Base-by-base conservation (phyloP, 1,139 yeast genomes). In the Blastobotrys capitulatus region DNA sequence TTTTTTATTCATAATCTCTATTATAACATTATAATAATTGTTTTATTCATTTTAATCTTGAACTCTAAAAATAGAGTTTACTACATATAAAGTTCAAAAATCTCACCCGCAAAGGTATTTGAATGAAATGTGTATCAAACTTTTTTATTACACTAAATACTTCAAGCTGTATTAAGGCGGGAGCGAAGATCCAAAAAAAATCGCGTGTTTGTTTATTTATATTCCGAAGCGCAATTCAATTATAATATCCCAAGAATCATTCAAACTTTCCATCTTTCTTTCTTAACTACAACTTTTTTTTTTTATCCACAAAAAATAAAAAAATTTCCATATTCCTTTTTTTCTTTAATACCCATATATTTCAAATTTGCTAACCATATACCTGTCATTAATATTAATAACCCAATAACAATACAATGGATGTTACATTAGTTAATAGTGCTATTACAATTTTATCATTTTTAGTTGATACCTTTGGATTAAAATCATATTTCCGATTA, bases 401-500 rank as follows among this genome's bases (percentile, higher is more conserved):
- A 6, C n/a, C n/a, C n/a, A n/a, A n/a, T n/a, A n/a, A n/a, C n/a
- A n/a, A n/a, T 6, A 44, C n/a, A 19, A 46, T 46, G 48, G 48
- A 46, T 16, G 48, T 46, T 8, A 34, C 44, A 2, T n/a, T 46
- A 18, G 39, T 25, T 18, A 46, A 39, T 25, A 12, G 19, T 34
- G 44, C 41, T 7, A 25, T 46, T 10, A 46, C 48, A 7, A 16
- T 39, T 6, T 29, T 46, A 18, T 46, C 48, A 5, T 18, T 40
- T 9, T 13, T 46, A 10, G 48, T 40, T n/a, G 34, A 40, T 22
- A 40, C n/a, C 29, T 34, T 46, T 3, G 48, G 48, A 25, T 16
- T 47, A 8, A 45, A 40, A 16, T 29, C 29, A n/a, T 26, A 38
- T 4, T 37, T 47, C 26, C 40, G 29, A 13, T 37, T 34, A 12